These are phyloP conservation scores for Nepenthes gracilis DNA, from an alignment of 148 eudicot species.

Conservation along the genomic window DNA sequence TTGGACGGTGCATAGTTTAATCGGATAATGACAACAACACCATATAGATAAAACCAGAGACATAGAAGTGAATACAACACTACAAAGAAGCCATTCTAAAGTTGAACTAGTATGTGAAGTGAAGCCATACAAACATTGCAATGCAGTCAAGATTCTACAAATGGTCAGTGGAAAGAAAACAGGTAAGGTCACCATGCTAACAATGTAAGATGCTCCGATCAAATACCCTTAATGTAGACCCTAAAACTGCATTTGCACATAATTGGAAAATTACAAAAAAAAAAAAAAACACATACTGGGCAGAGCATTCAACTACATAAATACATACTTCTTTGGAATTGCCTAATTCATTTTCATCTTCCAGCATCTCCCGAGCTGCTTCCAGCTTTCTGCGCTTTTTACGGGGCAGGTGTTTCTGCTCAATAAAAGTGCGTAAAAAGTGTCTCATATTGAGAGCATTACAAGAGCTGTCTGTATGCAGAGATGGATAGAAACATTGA, in stretches of 20 bases:
- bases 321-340: constrained; percentile 24
- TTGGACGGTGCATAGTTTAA: too few species aligned
- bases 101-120: too few species aligned
- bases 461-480: neutral
- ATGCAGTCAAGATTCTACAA: neutral
- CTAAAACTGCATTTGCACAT: neutral
- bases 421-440: constrained; percentile 2
- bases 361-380: constrained; percentile 87
- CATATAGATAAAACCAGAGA: too few species aligned
- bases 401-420: constrained; percentile 85
- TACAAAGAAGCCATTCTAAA: too few species aligned
- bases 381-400: constrained; percentile 90
- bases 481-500: neutral
- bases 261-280: neutral
- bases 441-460: neutral
- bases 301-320: neutral
- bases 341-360: constrained; percentile 47
- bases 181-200: too few species aligned
- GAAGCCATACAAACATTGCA: too few species aligned
- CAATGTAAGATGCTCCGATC: too few species aligned
- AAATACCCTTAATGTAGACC: too few species aligned
- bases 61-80: too few species aligned
- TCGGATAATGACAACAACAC: too few species aligned
- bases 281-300: neutral
- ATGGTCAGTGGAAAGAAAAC: neutral